phyloP scores from a whole-genome alignment of 1,284 basidiomycete species.

The Pisolithus thermaeus region DNA sequence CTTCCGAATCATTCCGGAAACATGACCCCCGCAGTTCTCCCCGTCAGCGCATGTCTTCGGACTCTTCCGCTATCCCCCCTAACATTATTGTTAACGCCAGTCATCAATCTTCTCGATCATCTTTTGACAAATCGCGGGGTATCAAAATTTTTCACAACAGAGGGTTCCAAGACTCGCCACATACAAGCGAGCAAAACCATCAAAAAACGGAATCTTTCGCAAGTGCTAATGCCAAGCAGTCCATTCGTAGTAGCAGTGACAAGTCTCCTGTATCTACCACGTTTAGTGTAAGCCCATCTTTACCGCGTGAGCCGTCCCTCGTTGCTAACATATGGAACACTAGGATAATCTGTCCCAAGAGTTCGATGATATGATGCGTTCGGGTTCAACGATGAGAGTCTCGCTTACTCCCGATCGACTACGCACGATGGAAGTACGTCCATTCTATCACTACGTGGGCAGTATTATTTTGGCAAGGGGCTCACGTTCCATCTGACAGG shows the following conservation, averaged over 20 bases:
- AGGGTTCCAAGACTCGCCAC: constrained; percentile 38
- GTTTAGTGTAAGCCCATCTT: constrained; percentile 25
- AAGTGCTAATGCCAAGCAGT: constrained; percentile 42
- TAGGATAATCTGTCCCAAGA: constrained; percentile 60
- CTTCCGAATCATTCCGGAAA: constrained; percentile 18
- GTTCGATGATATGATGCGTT: constrained; percentile 88
- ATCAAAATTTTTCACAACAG: constrained; percentile 53
- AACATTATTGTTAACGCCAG: constrained; percentile 18
- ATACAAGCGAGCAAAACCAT: constrained; percentile 37
- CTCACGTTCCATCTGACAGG: constrained; percentile 34
- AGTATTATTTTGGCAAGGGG: constrained; percentile 7
- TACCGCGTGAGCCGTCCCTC: not conserved
- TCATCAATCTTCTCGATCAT: constrained; percentile 38
- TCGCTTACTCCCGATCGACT: constrained; percentile 90
- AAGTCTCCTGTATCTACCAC: constrained; percentile 31
- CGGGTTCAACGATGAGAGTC: constrained; percentile 87
- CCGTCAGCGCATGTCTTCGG: constrained; percentile 27
- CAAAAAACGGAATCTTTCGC: constrained; percentile 48
- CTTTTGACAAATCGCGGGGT: constrained; percentile 52
- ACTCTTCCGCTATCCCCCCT: constrained; percentile 22
- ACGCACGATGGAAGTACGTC: constrained; percentile 79
- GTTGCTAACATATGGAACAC: constrained; percentile 24
- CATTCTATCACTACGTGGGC: constrained; percentile 28
- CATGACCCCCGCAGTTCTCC: constrained; percentile 20
- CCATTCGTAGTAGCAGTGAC: constrained; percentile 27